Evolutionary conservation across 2,329 filamentous ascomycete genomes (phyloP), one percentile per base, ranked within the genome.

Genomic region (Colletotrichum acutatum): DNA sequence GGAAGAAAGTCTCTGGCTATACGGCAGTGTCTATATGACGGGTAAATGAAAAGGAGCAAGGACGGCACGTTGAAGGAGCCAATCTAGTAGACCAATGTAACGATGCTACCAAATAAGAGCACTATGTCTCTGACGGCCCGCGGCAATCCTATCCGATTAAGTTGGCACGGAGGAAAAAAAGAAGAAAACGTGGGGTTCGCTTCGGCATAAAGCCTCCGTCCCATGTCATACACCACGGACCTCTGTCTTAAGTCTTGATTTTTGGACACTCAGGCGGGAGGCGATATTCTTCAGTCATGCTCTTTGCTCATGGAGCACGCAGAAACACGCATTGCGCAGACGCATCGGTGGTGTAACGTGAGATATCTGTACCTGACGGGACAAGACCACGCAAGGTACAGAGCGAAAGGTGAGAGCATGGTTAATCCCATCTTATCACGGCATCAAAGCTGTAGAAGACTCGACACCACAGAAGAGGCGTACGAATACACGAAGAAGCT

Each of bases 61-160:
- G n/a, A 28, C 53, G 53, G 58, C 22, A 61, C 49, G 11, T 26
- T 19, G 5, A n/a, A 26, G 42, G 5, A 37, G 24, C 53, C 65
- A 53, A 42, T 72, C 65, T 24, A 19, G 24, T 8, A 8, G 28
- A 11, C 8, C 46, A 54, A 12, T 57, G 58, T 34, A 26, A 30
- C 19, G 34, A 64, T 32, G 34, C 12, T 14, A n/a, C 57, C n/a
- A 62, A 63, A 19, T 26, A 46, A 62, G 1, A 42, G 37, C 30
- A 62, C 68, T 68, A 32, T 72, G 65, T 72, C 24, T 68, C 52
- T 52, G 26, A 68, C 52, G 57, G n/a, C 26, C 53, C 70, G 32
- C 54, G 32, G 57, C 59, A 70, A 42, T 56, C 24, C 19, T 49
- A 37, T 11, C 60, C 60, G 32, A 56, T 24, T 22, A 49, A 24